Evolutionary conservation across 306 rosid genomes (phyloP).

Genomic region (Lathyrus oleraceus): DNA sequence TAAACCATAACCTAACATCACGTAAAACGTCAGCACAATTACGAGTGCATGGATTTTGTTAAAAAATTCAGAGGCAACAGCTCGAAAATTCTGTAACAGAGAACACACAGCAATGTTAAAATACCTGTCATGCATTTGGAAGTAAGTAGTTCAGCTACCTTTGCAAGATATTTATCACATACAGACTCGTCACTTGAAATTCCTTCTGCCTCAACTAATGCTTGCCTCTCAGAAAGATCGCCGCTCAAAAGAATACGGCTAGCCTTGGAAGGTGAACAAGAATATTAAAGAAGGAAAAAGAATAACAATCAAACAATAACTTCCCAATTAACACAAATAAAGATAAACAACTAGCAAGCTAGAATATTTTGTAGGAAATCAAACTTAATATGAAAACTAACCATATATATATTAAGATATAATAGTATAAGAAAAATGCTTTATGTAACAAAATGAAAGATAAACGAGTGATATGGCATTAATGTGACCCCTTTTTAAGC

Average conservation of each 20-base stretch:
- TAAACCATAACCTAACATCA: slow-evolving; percentile 25
- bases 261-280: slow-evolving; percentile 55
- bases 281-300: slow-evolving; percentile 34
- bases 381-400: slow-evolving; percentile 6
- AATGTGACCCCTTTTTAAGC: too few relatives aligned
- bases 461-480: too few relatives aligned
- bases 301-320: slow-evolving; percentile 24
- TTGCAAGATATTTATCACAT: slow-evolving; percentile 66
- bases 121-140: slow-evolving; percentile 60
- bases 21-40: slow-evolving; percentile 1
- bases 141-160: slow-evolving; percentile 55
- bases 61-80: slow-evolving; percentile 12
- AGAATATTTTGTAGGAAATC: slow-evolving; percentile 16
- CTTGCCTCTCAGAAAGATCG: slow-evolving; percentile 68
- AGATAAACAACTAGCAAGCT: slow-evolving; percentile 22
- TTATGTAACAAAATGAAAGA: too few relatives aligned
- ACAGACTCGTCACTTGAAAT: slow-evolving; percentile 50
- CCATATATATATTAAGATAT: neutral
- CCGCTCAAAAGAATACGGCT: slow-evolving; percentile 62
- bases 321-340: slow-evolving; percentile 27
- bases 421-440: neutral
- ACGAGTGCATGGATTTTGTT: neutral
- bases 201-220: slow-evolving; percentile 70
- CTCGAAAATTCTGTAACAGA: slow-evolving; percentile 18
- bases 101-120: slow-evolving; percentile 23